These are phyloP conservation scores for Rhizopogon sp. DNA, from an alignment of 768 basidiomycete species.

Conservation along the genomic window DNA sequence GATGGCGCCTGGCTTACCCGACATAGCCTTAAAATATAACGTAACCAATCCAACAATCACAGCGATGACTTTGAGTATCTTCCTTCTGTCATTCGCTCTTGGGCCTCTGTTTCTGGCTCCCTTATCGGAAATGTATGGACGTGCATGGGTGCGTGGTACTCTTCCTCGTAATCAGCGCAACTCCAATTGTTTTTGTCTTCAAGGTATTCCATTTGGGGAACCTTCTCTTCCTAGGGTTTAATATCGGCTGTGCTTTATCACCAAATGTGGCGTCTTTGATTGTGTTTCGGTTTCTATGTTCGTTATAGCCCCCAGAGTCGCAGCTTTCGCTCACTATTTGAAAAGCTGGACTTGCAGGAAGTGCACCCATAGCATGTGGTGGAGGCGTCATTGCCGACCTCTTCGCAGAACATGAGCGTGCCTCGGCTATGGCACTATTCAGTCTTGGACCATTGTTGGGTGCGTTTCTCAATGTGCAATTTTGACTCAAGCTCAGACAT, in stretches of 20 bases:
- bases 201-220: slow-evolving; percentile 68
- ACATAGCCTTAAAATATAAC: slow-evolving; percentile 45
- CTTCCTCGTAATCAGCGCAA: not conserved
- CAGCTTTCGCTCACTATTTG: not conserved
- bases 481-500: slow-evolving; percentile 4
- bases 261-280: slow-evolving; percentile 52
- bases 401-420: slow-evolving; percentile 56
- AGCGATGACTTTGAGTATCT: slow-evolving; percentile 60
- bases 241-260: slow-evolving; percentile 64
- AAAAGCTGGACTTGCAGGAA: slow-evolving; percentile 59
- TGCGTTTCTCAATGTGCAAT: slow-evolving; percentile 5
- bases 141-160: slow-evolving; percentile 49
- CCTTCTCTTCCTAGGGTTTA: slow-evolving; percentile 56
- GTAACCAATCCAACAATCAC: slow-evolving; percentile 48
- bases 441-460: slow-evolving; percentile 60
- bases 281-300: slow-evolving; percentile 65
- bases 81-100: slow-evolving; percentile 58
- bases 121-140: slow-evolving; percentile 71
- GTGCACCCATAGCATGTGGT: slow-evolving; percentile 60
- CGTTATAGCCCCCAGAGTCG: slow-evolving; percentile 13
- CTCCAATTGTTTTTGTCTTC: not conserved
- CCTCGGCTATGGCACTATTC: slow-evolving; percentile 68
- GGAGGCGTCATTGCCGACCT: slow-evolving; percentile 62
- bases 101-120: slow-evolving; percentile 66
- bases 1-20: slow-evolving; percentile 66